phyloP scores from a whole-genome alignment of 2,329 filamentous ascomycete species.

The Diaporthe ilicicola region DNA sequence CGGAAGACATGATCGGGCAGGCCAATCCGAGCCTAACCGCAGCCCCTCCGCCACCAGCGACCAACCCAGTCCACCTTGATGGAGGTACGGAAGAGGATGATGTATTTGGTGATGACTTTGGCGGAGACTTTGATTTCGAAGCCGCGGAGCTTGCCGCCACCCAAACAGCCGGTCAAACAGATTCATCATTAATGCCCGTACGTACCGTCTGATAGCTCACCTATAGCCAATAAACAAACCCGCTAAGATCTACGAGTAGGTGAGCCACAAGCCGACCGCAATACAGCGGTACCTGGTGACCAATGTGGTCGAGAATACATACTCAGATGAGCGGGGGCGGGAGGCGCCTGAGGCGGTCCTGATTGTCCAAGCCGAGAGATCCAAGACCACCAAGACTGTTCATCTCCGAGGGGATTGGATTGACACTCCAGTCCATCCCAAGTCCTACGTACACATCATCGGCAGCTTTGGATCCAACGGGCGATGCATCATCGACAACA shows the following conservation, averaged over 20 bases:
- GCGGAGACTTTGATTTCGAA: conserved; percentile 77
- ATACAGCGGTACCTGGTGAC: conserved; percentile 90
- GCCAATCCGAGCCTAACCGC: conserved; percentile 42
- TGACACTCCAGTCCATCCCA: conserved; percentile 77
- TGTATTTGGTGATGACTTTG: conserved; percentile 77
- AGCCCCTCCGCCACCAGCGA: conserved; percentile 4
- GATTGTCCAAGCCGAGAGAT: conserved; percentile 81
- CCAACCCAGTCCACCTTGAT: conserved; percentile 45
- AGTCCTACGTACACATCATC: conserved; percentile 86
- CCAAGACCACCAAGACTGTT: conserved; percentile 71
- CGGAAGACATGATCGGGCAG: conserved; percentile 51
- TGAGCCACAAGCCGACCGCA: conserved; percentile 71
- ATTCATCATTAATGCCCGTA: conserved; percentile 57
- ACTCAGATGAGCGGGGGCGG: conserved; percentile 69
- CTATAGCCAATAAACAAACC: conserved; percentile 39
- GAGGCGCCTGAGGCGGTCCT: conserved; percentile 79
- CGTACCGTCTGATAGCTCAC: conserved; percentile 50
- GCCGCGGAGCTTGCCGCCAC: conserved; percentile 77
- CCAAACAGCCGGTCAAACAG: conserved; percentile 60
- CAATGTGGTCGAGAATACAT: conserved; percentile 75
- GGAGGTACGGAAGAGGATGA: conserved; percentile 48
- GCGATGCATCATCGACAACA: conserved; percentile 84
- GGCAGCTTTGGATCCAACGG: conserved; percentile 76
- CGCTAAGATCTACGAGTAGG: conserved; percentile 74
- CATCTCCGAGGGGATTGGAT: conserved; percentile 87